Percentiles rank a stretch among this genome's conserved stretches.
Conservation (phyloP, 2,329 filamentous ascomycete genomes). For the Aspergillus vadensis region DNA sequence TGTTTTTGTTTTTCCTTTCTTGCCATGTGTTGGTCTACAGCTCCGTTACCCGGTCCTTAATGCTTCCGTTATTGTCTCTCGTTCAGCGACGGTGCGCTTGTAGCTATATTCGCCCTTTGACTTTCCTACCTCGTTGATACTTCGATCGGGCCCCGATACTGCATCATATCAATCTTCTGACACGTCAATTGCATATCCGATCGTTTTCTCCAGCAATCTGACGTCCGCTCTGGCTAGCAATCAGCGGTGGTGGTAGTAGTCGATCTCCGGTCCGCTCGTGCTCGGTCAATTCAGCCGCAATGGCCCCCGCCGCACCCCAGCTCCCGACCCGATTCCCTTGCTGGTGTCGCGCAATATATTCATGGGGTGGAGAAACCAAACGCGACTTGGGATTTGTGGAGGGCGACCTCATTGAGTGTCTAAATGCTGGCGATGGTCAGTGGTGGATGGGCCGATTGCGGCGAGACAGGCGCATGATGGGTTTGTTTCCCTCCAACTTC, state of each 20-base stretch:
- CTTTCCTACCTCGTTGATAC: not conserved
- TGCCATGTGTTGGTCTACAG: conserved; percentile 19
- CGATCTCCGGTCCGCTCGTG: conserved; percentile 3
- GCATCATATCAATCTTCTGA: not conserved
- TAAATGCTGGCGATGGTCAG: conserved; percentile 94
- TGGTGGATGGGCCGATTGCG: conserved; percentile 97
- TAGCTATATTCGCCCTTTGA: not conserved
- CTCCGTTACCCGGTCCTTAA: conserved; percentile 12
- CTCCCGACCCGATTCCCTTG: conserved; percentile 82
- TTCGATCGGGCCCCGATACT: not conserved
- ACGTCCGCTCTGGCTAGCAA: not conserved
- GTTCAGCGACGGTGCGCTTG: not conserved
- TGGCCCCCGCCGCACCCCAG: conserved; percentile 50
- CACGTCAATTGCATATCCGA: not conserved
- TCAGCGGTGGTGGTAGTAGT: not conserved
- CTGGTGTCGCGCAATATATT: conserved; percentile 89
- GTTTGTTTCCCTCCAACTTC: conserved; percentile 95
- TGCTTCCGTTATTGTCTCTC: conserved; percentile 7
- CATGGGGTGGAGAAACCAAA: conserved; percentile 94
- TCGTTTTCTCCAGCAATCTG: not conserved
- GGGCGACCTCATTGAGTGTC: conserved; percentile 94
- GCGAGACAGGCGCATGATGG: conserved; percentile 86
- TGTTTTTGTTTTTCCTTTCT: conserved; percentile 3
- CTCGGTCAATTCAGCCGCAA: conserved; percentile 27
- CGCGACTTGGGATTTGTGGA: conserved; percentile 95